phyloP scores from a whole-genome alignment of 2,329 filamentous ascomycete species.

The Purpureocillium lavendulum region DNA sequence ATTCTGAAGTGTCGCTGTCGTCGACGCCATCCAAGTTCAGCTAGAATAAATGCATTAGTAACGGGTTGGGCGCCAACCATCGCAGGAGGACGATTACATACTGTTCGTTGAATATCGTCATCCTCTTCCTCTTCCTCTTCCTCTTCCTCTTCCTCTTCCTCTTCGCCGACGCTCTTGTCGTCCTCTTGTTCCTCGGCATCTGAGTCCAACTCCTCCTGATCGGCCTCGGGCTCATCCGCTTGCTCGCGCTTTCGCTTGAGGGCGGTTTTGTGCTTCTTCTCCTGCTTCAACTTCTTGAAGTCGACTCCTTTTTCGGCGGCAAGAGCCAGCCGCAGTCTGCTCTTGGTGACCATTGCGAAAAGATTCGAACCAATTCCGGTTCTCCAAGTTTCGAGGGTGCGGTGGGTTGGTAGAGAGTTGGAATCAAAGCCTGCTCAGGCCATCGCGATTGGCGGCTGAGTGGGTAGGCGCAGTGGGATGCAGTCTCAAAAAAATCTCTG shows the following conservation, averaged over 20 bases:
- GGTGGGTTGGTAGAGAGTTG: no score
- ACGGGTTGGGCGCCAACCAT: no score
- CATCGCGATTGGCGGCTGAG: no score
- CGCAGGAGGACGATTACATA: no score
- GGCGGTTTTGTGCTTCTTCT: conserved; percentile 37
- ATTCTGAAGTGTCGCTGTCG: conserved; percentile 57
- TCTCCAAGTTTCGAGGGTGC: no score
- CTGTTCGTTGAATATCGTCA: background rate
- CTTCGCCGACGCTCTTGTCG: conserved; percentile 14
- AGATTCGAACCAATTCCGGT: background rate
- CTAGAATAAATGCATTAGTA: conserved; percentile 15
- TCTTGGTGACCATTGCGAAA: conserved; percentile 31
- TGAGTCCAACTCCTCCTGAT: conserved; percentile 9
- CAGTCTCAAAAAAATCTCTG: conserved; percentile 4
- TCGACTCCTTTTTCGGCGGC: conserved; percentile 46
- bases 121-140: conserved; percentile 23
- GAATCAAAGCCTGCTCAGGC: no score
- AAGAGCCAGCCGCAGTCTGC: conserved; percentile 45
- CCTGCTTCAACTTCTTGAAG: conserved; percentile 41
- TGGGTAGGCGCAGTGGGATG: no score
- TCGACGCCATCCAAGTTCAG: conserved; percentile 48
- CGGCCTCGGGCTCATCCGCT: conserved; percentile 15
- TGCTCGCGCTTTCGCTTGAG: conserved; percentile 31
- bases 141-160: conserved; percentile 27
- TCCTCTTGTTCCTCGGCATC: conserved; percentile 26